Evolutionary conservation across 192 early-diverging fungal genomes (phyloP).

Genomic region (Dimargaris cristalligena): DNA sequence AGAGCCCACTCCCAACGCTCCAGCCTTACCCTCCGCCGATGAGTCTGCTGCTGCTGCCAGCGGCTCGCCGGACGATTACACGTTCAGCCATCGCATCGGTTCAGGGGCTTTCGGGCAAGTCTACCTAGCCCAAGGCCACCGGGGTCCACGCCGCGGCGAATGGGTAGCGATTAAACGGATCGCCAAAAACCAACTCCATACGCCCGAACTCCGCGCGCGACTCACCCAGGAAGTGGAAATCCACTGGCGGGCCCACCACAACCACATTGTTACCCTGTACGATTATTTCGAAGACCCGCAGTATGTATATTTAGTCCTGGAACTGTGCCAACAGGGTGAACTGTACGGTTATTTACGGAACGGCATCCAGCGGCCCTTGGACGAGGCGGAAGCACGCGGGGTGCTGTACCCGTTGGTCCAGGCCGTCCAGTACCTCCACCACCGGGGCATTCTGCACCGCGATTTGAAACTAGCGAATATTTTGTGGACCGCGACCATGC

Average conservation of each 20-base stretch:
- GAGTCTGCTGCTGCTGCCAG: neutral
- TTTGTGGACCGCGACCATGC: constrained; percentile 31
- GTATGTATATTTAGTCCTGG: constrained; percentile 59
- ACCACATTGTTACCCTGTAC: constrained; percentile 33
- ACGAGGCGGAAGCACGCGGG: constrained; percentile 37
- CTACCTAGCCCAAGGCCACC: neutral
- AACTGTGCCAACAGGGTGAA: constrained; percentile 33
- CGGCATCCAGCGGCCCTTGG: constrained; percentile 19
- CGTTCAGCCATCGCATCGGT: neutral
- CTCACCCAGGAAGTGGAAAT: constrained; percentile 47
- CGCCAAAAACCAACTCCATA: neutral
- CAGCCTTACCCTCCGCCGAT: neutral
- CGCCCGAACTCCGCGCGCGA: constrained; percentile 12
- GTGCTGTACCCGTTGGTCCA: constrained; percentile 36
- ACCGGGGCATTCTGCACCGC: constrained; percentile 46
- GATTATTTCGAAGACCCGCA: constrained; percentile 51
- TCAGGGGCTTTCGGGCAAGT: constrained; percentile 10
- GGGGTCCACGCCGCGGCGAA: neutral
- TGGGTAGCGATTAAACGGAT: constrained; percentile 11
- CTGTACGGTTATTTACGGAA: constrained; percentile 24
- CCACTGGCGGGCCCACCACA: constrained; percentile 42
- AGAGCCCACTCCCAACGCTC: neutral
- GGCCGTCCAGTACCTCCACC: constrained; percentile 46
- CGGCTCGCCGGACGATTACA: neutral
- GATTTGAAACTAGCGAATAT: constrained; percentile 66